Base-by-base conservation (phyloP, 176 grass and related monocot genomes). In the Panicum miliaceum region DNA sequence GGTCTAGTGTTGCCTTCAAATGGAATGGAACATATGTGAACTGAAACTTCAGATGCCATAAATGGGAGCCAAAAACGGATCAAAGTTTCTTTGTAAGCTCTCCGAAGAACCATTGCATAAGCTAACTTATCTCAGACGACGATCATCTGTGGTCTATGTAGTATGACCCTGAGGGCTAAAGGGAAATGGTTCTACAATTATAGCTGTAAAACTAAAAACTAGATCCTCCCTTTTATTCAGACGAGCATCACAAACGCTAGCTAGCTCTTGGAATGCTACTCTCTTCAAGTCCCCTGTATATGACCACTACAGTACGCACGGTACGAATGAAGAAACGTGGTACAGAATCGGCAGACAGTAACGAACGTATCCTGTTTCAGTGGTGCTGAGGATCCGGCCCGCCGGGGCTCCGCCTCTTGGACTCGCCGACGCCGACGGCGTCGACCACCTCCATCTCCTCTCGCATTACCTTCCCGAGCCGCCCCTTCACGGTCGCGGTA, bases 381-480 rank as follows among this genome's bases (percentile, higher is more conserved):
- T 92, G 91, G 61, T 92, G 91, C 87, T 90, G 87, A 38, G 91
- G 91, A 3, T 92, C 91, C 15, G 91, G 81, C 12, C 91, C 91
- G 9, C 88, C 84, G 4, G 91, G 91, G 73, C 88, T 92, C n/a
- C 7, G 81, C 87, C 91, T 81, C 91, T 92, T 90, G 1, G 81
- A 85, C 79, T 76, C 63, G 60, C 22, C 78, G 18, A 74, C 25
- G 12, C 12, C 81, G 35, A 1, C 71, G 12, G 2, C 71, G 3
- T 0, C 48, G 12, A 45, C 63, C 12, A 20, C 9, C 12, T 64
- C 62, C 7, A 42, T 60, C 77, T 71, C 86, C 71, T 78, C 82
- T 9, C 71, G 50, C 77, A 41, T 40, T 2, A 29, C 46, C 64
- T 73, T 73, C 19, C 48, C 57, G 19, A 82, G 43, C 38, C 1